These are phyloP conservation scores for Neostapfia colusana DNA, from an alignment of 176 grass and related monocot genomes.

Conservation along the genomic window DNA sequence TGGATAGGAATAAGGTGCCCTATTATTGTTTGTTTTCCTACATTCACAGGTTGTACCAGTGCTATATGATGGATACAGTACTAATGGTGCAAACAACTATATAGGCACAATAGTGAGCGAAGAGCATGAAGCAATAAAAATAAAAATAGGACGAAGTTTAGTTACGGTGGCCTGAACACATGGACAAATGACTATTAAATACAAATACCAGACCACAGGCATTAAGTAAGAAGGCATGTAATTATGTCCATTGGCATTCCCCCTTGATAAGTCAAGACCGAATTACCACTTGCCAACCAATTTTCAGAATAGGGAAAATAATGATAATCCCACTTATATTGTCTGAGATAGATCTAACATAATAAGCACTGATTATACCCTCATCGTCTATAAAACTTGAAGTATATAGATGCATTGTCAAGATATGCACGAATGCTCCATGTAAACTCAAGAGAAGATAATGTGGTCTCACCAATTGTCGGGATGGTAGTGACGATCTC, in stretches of 20 bases:
- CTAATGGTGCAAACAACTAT: neutral
- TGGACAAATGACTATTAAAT: neutral
- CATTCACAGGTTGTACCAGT: neutral
- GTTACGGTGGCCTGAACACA: neutral
- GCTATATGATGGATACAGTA: neutral
- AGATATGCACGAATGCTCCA: neutral
- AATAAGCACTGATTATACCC: neutral
- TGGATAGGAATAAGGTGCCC: neutral
- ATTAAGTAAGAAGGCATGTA: neutral
- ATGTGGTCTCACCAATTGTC: neutral
- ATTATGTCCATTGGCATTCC: neutral
- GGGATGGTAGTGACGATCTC: no score
- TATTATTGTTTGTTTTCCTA: no score
- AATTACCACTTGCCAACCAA: no score
- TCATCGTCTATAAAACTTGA: neutral
- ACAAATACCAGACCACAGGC: neutral
- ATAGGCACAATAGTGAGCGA: neutral
- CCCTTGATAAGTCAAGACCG: neutral
- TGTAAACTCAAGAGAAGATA: neutral
- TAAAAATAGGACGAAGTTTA: neutral
- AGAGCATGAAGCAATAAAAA: neutral
- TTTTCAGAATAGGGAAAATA: no score
- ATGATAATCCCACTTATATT: no score
- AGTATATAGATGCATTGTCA: slow-evolving; percentile 2
- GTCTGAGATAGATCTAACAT: neutral